Conservation (phyloP, 139 green algal genomes). For the Coelastrella sp. region DNA sequence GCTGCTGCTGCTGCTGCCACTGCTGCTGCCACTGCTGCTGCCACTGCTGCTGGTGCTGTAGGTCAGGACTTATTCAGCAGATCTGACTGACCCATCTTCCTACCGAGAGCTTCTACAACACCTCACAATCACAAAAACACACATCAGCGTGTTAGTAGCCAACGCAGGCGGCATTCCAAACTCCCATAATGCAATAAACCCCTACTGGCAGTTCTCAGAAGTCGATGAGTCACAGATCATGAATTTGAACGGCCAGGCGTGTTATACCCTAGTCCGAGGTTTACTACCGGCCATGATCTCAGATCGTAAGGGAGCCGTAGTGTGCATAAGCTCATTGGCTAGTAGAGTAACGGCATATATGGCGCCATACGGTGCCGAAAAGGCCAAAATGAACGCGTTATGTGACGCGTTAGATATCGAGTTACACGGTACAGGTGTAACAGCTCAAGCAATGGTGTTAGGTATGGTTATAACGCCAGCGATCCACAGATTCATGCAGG, state of each 20-base stretch:
- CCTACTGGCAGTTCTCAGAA: slow-evolving; percentile 18
- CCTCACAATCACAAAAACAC: not conserved
- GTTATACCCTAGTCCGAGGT: not conserved
- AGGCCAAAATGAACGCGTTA: slow-evolving; percentile 33
- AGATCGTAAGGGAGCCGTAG: slow-evolving; percentile 7
- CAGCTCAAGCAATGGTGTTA: slow-evolving; percentile 25
- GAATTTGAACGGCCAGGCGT: not conserved
- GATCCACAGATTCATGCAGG: not conserved
- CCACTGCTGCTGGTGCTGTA: not conserved
- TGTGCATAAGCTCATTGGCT: slow-evolving; percentile 12
- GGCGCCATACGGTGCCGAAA: slow-evolving; percentile 31
- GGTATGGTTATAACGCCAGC: not conserved
- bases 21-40: not conserved
- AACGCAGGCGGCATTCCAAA: not conserved
- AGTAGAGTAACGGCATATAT: not conserved
- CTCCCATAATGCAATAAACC: not conserved
- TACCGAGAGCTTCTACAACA: slow-evolving; percentile 4
- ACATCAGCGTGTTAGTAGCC: not conserved
- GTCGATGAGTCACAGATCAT: not conserved
- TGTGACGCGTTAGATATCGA: not conserved
- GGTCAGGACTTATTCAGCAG: not conserved
- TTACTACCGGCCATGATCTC: slow-evolving; percentile 21
- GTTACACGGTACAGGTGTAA: not conserved
- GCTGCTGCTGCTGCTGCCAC: not conserved
- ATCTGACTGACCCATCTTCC: not conserved